Percentiles rank a stretch among this genome's conserved stretches.
Conservation (phyloP, 2,329 filamentous ascomycete genomes). For the Zopfia rhizophila region DNA sequence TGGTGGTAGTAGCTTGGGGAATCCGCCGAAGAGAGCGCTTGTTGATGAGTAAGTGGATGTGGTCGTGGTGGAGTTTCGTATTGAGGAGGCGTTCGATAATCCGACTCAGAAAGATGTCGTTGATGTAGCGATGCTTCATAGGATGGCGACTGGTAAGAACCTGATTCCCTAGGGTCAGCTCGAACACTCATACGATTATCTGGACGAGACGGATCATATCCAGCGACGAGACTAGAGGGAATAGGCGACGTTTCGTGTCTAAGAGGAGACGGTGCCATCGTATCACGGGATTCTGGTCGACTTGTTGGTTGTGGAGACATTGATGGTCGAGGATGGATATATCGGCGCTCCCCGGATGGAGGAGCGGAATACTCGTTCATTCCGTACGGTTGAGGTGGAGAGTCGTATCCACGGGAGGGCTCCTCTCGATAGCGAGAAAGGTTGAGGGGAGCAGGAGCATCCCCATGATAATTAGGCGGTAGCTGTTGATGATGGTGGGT, state of each 20-base stretch:
- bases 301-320: constrained; percentile 31
- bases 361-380: constrained; percentile 34
- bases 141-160: constrained; percentile 33
- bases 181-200: constrained; percentile 23
- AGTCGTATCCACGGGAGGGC: constrained; percentile 34
- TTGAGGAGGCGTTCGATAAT: constrained; percentile 44
- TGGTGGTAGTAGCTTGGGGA: constrained; percentile 59
- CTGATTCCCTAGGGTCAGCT: constrained; percentile 29
- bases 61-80: constrained; percentile 43
- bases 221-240: constrained; percentile 45
- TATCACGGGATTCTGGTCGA: constrained; percentile 46
- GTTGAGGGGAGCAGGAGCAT: constrained; percentile 47
- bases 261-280: constrained; percentile 44
- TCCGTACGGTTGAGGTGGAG: constrained; percentile 38
- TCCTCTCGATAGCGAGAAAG: constrained; percentile 41
- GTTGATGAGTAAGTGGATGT: constrained; percentile 41
- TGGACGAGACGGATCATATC: constrained; percentile 37
- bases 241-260: constrained; percentile 41
- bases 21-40: constrained; percentile 30
- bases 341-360: constrained; percentile 42
- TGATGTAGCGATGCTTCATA: constrained; percentile 40
- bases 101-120: constrained; percentile 47
- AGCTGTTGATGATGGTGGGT: constrained; percentile 37
- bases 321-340: constrained; percentile 39
- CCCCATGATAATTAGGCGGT: constrained; percentile 34